Base-by-base conservation (phyloP, 371 early-diverging fungal genomes). In the Rozella allomycis region DNA sequence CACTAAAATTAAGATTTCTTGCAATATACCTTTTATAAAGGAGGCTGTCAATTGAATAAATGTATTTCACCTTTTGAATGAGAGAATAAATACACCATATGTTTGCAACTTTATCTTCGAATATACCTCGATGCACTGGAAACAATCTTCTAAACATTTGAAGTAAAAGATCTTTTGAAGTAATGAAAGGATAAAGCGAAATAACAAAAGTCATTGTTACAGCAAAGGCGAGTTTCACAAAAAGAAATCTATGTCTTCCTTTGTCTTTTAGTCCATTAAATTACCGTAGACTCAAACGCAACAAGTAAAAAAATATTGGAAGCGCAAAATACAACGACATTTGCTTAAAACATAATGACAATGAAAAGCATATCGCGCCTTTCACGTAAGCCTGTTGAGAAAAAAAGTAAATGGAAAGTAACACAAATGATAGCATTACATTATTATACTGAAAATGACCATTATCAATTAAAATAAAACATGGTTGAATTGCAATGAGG, bases 41-140 rank as follows among this genome's bases (percentile, higher is more conserved):
- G 2, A 86, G 64, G 0, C 57, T 22, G 25, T 63, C 46, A 10
- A 71, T 38, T 10, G 49, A 49, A 34, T 76, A 68, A 12, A 76
- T 37, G 3, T 61, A 50, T 9, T 76, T 72, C 21, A 85, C 42
- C 40, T 90, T 90, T 42, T 90, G 41, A 4, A 72, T 52, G 1
- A 87, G 68, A 35, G 72, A 85, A 1, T 80, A 17, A 0, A 86
- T 77, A 45, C 94, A 93, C 94, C 94, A 93, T 3, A 90, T 42
- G 41, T 85, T 90, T 22, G 86, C 91, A 0, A 93, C 90, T 48
- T 93, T 93, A 52, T 93, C 94, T 43, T 93, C 91, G 48, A 78
- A 93, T 4, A 93, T 55, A 0, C 94, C 94, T 19, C 94, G 71
- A 4, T 73, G 72, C 1, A 93, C 67, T 0, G 94, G 94, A 34